Evolutionary conservation across 2,329 filamentous ascomycete genomes (phyloP).

Genomic region (Westerdykella aurantiaca): DNA sequence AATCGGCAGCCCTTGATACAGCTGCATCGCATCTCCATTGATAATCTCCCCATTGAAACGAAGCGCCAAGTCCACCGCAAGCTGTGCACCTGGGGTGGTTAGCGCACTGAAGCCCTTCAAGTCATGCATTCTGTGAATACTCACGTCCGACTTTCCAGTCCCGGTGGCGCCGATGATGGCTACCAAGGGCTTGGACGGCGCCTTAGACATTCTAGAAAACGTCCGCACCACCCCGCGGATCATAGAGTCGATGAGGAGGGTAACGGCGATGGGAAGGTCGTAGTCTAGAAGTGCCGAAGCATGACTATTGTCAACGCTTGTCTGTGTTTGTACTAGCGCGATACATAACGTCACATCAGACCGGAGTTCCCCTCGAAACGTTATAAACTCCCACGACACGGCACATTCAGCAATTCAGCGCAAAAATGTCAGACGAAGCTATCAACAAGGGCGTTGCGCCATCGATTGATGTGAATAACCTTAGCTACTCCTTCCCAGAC

Average conservation of each 20-base stretch:
- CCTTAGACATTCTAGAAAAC: constrained; percentile 18
- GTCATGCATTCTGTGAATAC: constrained; percentile 7
- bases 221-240: neutral
- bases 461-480: constrained; percentile 65
- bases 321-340: neutral
- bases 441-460: constrained; percentile 38
- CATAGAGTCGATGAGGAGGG: neutral
- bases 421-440: constrained; percentile 18
- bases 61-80: constrained; percentile 80
- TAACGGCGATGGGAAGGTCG: neutral
- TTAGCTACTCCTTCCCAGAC: constrained; percentile 87
- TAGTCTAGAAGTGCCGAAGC: neutral
- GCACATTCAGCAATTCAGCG: neutral
- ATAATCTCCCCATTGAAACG: constrained; percentile 88
- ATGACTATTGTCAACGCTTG: neutral
- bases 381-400: neutral
- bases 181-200: constrained; percentile 55
- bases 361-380: neutral
- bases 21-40: constrained; percentile 97
- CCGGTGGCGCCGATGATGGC: constrained; percentile 85
- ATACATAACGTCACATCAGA: neutral
- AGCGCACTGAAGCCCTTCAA: constrained; percentile 16
- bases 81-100: constrained; percentile 49
- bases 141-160: constrained; percentile 86
- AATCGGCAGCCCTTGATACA: constrained; percentile 85